Evolutionary conservation across 2,329 filamentous ascomycete species (phyloP), one percentile per base, ranked within the genome.

Genomic region (Ophiosphaerella herpotricha): DNA sequence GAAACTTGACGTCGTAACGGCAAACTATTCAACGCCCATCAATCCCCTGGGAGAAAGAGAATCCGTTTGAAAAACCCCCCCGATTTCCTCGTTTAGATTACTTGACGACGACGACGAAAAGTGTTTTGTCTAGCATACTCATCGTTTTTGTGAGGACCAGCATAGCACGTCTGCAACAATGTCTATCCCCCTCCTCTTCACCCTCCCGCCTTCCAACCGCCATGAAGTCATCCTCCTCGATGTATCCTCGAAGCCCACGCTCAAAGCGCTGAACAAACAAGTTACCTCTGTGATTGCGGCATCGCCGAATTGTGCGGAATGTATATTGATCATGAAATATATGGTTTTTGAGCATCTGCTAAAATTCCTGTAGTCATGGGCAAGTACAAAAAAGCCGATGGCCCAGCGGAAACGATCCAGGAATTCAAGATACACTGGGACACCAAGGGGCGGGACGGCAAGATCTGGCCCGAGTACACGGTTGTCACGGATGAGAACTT

Each of bases 381-480:
- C 33, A 64, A 71, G 48, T 65, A 70, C 60, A 72, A 71, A 31
- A 41, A 40, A 45, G 21, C 54, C 31, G 38, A 45, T n/a, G 56
- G 52, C 0, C 43, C 44, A 0, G 51, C 56, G 13, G 67, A 68
- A 40, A 54, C 54, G 14, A 71, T 71, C 31, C 59, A 67, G 33
- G 63, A 68, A 39, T 52, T 71, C 29, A 55, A 52, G 14, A 57
- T 72, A 5, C 70, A 70, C 52, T 72, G 70, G 70, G 60, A 60
- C 43, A 58, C 52, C 13, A 56, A 55, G 39, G 60, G 49, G 7
- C 53, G 67, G 12, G 70, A 72, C 21, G 45, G 50, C 18, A 72
- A 67, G 29, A 57, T 67, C 3, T 72, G 68, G 68, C 70, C 68
- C 3, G 67, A 72, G 44, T 68, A 65, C 16, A 72, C 70, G 5